phyloP scores from a whole-genome alignment of 2,329 filamentous ascomycete species.

The Penicillium sp. region DNA sequence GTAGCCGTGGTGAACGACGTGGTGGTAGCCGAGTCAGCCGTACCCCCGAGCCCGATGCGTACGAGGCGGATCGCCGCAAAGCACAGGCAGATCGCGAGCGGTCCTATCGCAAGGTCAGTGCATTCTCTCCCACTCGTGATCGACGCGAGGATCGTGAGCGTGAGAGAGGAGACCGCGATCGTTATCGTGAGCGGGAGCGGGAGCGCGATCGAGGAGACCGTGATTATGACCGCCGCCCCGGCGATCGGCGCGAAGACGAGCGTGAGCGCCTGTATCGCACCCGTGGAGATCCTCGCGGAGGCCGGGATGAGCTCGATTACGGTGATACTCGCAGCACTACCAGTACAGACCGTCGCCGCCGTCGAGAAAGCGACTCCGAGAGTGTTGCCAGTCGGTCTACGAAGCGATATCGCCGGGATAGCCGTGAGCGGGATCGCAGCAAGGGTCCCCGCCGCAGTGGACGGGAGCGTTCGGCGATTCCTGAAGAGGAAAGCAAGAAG shows the following conservation, averaged over 20 bases:
- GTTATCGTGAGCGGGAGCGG: slow-evolving; percentile 31
- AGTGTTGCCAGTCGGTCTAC: slow-evolving; percentile 60
- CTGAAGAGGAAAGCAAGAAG: slow-evolving; percentile 38
- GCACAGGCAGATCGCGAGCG: slow-evolving; percentile 92
- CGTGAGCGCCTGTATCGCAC: slow-evolving; percentile 81
- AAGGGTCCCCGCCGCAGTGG: slow-evolving; percentile 56
- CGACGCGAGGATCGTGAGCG: slow-evolving; percentile 43
- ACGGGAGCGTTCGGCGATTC: slow-evolving; percentile 45
- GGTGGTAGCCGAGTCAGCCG: slow-evolving; percentile 67
- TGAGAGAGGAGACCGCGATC: slow-evolving; percentile 36
- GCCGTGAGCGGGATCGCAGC: slow-evolving; percentile 41
- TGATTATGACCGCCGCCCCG: slow-evolving; percentile 43
- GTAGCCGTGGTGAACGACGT: slow-evolving; percentile 43
- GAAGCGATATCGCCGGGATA: slow-evolving; percentile 57
- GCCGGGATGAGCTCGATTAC: slow-evolving; percentile 87
- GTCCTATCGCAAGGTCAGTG: slow-evolving; percentile 82
- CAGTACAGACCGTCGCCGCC: slow-evolving; percentile 70
- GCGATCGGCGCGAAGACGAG: slow-evolving; percentile 72
- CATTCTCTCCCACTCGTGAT: slow-evolving; percentile 54
- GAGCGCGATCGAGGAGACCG: slow-evolving; percentile 36
- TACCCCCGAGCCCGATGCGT: slow-evolving; percentile 88
- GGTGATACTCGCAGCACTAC: slow-evolving; percentile 63
- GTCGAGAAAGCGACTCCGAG: slow-evolving; percentile 76
- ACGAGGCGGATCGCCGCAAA: slow-evolving; percentile 92
- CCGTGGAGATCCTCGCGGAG: slow-evolving; percentile 77